phyloP scores from a whole-genome alignment of 1,139 yeast genomes.

The Suzukiozyma palmioleophila region DNA sequence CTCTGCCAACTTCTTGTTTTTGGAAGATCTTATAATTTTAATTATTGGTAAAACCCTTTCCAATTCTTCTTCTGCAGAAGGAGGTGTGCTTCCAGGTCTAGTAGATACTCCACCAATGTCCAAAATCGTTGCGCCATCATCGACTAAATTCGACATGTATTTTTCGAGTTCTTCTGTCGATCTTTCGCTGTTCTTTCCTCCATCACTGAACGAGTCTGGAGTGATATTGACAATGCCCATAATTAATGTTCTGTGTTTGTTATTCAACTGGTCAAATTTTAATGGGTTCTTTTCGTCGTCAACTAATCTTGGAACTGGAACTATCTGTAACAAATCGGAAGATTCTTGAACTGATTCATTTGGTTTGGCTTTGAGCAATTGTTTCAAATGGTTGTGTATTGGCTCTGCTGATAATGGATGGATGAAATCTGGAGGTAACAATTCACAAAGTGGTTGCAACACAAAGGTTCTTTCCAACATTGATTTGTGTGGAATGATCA shows the following conservation, averaged over 20 bases:
- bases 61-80: conserved; percentile 56
- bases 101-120: conserved; percentile 96
- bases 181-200: conserved; percentile 43
- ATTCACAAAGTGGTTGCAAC: conserved; percentile 79
- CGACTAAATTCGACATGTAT: conserved; percentile 42
- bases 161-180: conserved; percentile 28
- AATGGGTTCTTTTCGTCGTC: conserved; percentile 19
- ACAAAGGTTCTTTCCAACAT: conserved; percentile 92
- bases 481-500: conserved; percentile 79
- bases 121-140: conserved; percentile 61
- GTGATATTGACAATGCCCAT: conserved; percentile 91
- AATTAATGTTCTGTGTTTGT: conserved; percentile 42
- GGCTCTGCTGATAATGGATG: conserved; percentile 90
- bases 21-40: conserved; percentile 47
- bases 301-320: conserved; percentile 37
- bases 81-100: conserved; percentile 70
- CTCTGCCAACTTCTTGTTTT: conserved; percentile 25
- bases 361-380: conserved; percentile 38
- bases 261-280: conserved; percentile 33
- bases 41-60: conserved; percentile 68
- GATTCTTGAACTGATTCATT: conserved; percentile 43
- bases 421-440: conserved; percentile 55
- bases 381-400: conserved; percentile 60
- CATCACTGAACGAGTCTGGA: conserved; percentile 96
- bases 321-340: conserved; percentile 35